Base-by-base conservation (phyloP, 106 monocot genomes). In the Iris macrosiphon region DNA sequence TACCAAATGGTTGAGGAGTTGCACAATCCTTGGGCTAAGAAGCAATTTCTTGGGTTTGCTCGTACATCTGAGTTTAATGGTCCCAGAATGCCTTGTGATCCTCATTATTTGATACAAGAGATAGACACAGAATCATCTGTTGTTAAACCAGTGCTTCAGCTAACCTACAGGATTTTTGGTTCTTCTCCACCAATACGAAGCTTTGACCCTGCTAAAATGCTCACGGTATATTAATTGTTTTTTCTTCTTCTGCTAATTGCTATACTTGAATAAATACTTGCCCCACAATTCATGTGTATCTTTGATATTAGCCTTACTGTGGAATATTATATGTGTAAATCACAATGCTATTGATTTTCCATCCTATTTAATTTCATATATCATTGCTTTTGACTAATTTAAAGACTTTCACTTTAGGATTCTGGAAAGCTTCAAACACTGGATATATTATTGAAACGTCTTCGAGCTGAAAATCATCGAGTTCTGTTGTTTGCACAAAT, bases 401-500 rank as follows among this genome's bases (percentile, higher is more conserved):
- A 31, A 43, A 52, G n/a, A 59, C 54, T 60, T 21, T 55, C 24
- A 58, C 24, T 72, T 16, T n/a, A 96, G 96, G 96, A 96, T 65
- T 96, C 96, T 52, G 96, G 96, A 31, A 96, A 96, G 54, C 90
- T 96, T 61, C 85, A 96, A 42, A 96, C 82, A 43, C 59, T 96
- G 50, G 96, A 96, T 69, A 66, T 72, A 60, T 60, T 96, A 49
- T 56, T 96, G 52, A 82, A 81, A 58, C 89, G 82, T 32, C 90
- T 96, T 61, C 81, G 96, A 28, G 82, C 86, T 77, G 76, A 60
- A 45, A 86, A 89, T 72, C 96, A 96, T 71, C 89, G 96, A 19
- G 89, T 96, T 32, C 90, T 96, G 72, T 57, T 96, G 53, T 96
- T 96, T 76, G 96, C 86, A 42, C 96, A 96, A 65, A 96, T 96